Evolutionary conservation across 169 alveolate genomes (phyloP).

Genomic region (Cryptosporidium sp.): DNA sequence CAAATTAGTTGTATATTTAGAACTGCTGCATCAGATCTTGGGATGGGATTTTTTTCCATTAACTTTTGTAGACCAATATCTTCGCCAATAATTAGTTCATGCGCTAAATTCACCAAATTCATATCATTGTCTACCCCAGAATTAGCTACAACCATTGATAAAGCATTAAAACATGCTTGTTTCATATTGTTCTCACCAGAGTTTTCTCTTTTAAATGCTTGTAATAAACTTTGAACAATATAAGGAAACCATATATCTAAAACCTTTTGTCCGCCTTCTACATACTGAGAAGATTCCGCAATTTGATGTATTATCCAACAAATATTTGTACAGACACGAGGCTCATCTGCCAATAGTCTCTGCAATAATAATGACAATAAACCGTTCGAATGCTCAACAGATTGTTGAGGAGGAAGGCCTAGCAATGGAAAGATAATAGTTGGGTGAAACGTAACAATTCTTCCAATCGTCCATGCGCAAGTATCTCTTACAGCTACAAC

Average conservation of each 20-base stretch:
- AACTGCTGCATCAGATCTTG: constrained; percentile 31
- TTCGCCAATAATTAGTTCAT: constrained; percentile 68
- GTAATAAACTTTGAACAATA: constrained; percentile 59
- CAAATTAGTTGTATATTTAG: constrained; percentile 49
- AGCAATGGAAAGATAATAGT: constrained; percentile 84
- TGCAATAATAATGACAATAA: constrained; percentile 41
- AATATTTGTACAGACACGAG: constrained; percentile 72
- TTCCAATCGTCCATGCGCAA: constrained; percentile 94
- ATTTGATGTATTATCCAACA: constrained; percentile 73
- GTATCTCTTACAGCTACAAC: constrained; percentile 93
- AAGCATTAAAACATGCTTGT: constrained; percentile 67
- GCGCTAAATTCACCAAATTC: constrained; percentile 44
- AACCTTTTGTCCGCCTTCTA: constrained; percentile 58
- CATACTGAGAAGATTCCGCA: constrained; percentile 59
- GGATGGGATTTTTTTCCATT: constrained; percentile 66
- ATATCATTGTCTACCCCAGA: constrained; percentile 49
- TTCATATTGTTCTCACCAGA: constrained; percentile 67
- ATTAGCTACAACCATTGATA: constrained; percentile 54
- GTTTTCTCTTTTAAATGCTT: constrained; percentile 57
- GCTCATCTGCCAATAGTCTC: constrained; percentile 61
- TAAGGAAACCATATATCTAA: constrained; percentile 64
- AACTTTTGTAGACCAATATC: constrained; percentile 55
- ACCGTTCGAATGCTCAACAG: constrained; percentile 17
- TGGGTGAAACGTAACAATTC: constrained; percentile 90
- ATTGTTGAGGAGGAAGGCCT: constrained; percentile 80